Percentiles rank a stretch among this genome's conserved stretches.
Evolutionary conservation across 2,329 filamentous ascomycete genomes (phyloP).

Genomic region (Fonsecaea monophora): DNA sequence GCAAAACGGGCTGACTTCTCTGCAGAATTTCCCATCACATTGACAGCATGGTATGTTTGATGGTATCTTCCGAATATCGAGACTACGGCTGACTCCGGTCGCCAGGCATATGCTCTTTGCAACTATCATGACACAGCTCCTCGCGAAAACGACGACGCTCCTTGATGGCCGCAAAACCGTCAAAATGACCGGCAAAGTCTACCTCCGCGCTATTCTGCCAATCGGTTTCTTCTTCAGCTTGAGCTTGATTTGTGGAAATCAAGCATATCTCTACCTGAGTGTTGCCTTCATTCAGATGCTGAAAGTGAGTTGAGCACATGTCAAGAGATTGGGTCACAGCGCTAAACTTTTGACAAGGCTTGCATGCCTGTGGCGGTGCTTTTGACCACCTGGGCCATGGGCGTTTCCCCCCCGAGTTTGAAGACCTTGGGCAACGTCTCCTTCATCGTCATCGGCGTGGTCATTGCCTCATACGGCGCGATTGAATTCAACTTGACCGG

Average conservation of each 20-base stretch:
- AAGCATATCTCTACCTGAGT: constrained; percentile 93
- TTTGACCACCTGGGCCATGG: constrained; percentile 84
- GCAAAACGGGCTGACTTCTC: constrained; percentile 14
- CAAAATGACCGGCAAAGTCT: constrained; percentile 95
- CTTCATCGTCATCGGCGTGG: constrained; percentile 90
- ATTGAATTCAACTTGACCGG: constrained; percentile 74
- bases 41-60: constrained; percentile 74
- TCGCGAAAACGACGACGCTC: constrained; percentile 85
- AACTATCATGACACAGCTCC: constrained; percentile 89
- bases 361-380: constrained; percentile 94
- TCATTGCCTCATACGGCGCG: constrained; percentile 94
- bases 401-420: constrained; percentile 81
- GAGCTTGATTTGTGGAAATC: constrained; percentile 94
- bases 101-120: constrained; percentile 81
- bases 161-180: constrained; percentile 95
- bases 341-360: constrained; percentile 63
- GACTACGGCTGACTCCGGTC: constrained; percentile 4
- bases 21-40: constrained; percentile 44
- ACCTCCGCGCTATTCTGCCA: constrained; percentile 89
- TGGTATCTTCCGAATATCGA: no score
- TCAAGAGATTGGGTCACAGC: constrained; percentile 36
- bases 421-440: constrained; percentile 92
- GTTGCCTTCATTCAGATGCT: constrained; percentile 99
- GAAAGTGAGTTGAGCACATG: constrained; percentile 70
- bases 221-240: constrained; percentile 96